Percentiles rank a stretch among this genome's conserved stretches.
These are phyloP conservation scores for Schwanniomyces sp. DNA, from an alignment of 805 yeast genomes.

Conservation along the genomic window DNA sequence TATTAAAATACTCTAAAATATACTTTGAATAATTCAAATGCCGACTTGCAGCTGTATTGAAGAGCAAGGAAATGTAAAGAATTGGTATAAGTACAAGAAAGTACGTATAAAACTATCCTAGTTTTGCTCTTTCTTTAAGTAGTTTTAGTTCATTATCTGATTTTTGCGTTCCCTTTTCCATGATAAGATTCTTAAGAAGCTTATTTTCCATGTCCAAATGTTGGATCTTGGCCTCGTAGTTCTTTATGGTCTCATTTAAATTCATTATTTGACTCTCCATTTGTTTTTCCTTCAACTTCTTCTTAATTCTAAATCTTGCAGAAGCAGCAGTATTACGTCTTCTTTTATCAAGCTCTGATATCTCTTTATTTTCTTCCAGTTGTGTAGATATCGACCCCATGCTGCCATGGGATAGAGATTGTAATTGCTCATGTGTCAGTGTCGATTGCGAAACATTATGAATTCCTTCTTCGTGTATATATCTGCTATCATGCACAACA, in stretches of 20 bases:
- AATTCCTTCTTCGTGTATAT: not conserved
- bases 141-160: constrained; percentile 37
- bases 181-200: constrained; percentile 52
- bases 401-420: not conserved
- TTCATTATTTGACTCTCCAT: constrained; percentile 50
- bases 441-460: not conserved
- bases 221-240: constrained; percentile 47
- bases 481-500: not conserved
- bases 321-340: constrained; percentile 64
- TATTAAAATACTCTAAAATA: not conserved
- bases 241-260: constrained; percentile 45
- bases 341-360: constrained; percentile 45
- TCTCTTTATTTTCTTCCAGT: not conserved
- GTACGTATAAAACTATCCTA: not conserved
- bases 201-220: constrained; percentile 63
- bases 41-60: not conserved
- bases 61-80: not conserved
- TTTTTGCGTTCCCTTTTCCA: constrained; percentile 48
- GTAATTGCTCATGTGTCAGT: not conserved
- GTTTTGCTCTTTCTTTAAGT: constrained; percentile 32
- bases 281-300: constrained; percentile 58
- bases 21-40: not conserved
- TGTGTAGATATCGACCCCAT: not conserved
- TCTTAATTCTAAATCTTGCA: constrained; percentile 63
- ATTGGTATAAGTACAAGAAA: not conserved